phyloP scores from a whole-genome alignment of 179 eudicot genomes.

The Heliamphora ciliata region DNA sequence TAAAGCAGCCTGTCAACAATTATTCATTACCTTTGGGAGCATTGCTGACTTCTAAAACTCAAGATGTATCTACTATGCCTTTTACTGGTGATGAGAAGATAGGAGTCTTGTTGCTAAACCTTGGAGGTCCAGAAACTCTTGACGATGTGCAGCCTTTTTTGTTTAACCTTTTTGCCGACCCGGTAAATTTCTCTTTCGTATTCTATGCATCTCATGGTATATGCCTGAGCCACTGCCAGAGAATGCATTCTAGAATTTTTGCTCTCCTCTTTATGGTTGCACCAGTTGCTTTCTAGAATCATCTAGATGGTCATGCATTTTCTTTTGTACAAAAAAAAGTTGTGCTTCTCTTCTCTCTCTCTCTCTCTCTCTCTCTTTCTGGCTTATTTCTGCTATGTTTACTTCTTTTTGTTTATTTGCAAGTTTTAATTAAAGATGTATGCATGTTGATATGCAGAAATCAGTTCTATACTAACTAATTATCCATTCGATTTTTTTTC shows the following conservation, averaged over 20 bases:
- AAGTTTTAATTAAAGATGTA: too few species aligned
- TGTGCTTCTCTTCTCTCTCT: neutral
- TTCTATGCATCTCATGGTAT: slow-evolving; percentile 9
- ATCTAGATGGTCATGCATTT: neutral
- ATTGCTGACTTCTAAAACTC: slow-evolving; percentile 49
- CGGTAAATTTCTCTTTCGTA: slow-evolving; percentile 44
- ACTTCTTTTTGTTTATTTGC: too few species aligned
- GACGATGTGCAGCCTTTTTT: slow-evolving; percentile 95
- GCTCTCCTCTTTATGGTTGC: too few species aligned
- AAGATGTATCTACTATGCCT: slow-evolving; percentile 31
- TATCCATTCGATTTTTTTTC: neutral
- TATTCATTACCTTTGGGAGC: slow-evolving; percentile 40
- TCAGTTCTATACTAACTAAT: neutral
- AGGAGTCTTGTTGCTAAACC: slow-evolving; percentile 92
- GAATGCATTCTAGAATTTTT: neutral
- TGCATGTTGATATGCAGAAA: neutral
- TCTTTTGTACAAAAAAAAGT: neutral
- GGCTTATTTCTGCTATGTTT: too few species aligned
- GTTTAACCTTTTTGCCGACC: slow-evolving; percentile 95
- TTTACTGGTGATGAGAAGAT: slow-evolving; percentile 57
- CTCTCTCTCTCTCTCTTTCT: neutral
- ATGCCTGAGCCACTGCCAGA: neutral
- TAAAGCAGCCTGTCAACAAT: slow-evolving; percentile 26
- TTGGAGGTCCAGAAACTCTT: slow-evolving; percentile 97
- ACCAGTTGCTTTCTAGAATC: neutral